phyloP scores from a whole-genome alignment of 352 stramenopile species.

The Elongisporangium undulatum region DNA sequence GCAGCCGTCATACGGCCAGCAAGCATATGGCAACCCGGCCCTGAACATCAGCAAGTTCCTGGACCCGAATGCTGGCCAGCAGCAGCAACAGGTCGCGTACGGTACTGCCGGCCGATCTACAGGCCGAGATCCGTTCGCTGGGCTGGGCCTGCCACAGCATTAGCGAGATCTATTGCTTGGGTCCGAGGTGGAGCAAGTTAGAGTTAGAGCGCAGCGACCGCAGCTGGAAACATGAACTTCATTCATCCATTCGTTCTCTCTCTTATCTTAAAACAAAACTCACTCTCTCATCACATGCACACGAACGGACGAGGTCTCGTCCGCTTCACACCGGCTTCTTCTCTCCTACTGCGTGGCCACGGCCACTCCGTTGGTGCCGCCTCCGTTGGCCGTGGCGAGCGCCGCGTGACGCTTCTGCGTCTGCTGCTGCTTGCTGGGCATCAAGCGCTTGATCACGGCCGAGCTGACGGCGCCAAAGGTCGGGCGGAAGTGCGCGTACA shows the following conservation, averaged over 20 bases:
- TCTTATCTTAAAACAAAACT: slow-evolving; percentile 1
- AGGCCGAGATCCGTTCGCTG: slow-evolving; percentile 67
- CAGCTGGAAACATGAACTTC: slow-evolving; percentile 3
- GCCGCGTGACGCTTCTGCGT: slow-evolving; percentile 12
- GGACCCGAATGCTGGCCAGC: slow-evolving; percentile 19
- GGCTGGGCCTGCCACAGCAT: slow-evolving; percentile 50
- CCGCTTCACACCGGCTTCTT: not conserved
- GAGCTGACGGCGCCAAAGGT: slow-evolving; percentile 68
- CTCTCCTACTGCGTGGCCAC: slow-evolving; percentile 23
- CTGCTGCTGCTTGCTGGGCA: slow-evolving; percentile 19
- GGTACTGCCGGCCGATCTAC: slow-evolving; percentile 11
- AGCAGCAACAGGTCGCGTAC: slow-evolving; percentile 5
- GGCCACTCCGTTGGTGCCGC: slow-evolving; percentile 6
- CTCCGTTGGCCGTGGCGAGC: slow-evolving; percentile 11
- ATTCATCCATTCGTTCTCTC: slow-evolving; percentile 5
- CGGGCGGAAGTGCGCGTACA: slow-evolving; percentile 75
- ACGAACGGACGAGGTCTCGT: not conserved
- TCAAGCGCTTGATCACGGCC: slow-evolving; percentile 62
- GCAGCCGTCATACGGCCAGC: slow-evolving; percentile 12
- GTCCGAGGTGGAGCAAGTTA: not conserved
- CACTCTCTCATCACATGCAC: not conserved
- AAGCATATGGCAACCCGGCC: slow-evolving; percentile 19
- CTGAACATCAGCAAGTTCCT: slow-evolving; percentile 48
- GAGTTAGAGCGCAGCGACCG: not conserved
- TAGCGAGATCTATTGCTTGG: not conserved